These are phyloP conservation scores for Penicillium paradoxum DNA, from an alignment of 495 filamentous ascomycete species.

Conservation along the genomic window DNA sequence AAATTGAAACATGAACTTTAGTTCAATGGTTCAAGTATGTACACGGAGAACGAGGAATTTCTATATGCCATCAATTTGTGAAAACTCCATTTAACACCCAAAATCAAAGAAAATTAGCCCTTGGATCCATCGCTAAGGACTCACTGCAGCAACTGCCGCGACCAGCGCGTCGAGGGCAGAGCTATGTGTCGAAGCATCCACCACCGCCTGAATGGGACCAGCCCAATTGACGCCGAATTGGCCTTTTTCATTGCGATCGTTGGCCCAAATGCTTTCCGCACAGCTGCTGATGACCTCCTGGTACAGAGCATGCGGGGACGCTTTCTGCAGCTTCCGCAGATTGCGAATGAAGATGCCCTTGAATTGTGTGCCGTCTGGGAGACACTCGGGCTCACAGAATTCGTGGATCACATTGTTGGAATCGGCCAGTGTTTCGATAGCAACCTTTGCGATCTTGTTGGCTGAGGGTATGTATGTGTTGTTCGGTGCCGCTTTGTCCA, in stretches of 20 bases:
- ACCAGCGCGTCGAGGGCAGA: slow-evolving; percentile 41
- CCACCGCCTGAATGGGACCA: slow-evolving; percentile 51
- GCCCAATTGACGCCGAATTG: slow-evolving; percentile 54
- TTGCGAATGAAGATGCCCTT: slow-evolving; percentile 78
- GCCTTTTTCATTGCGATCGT: slow-evolving; percentile 46
- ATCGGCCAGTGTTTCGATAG: slow-evolving; percentile 51
- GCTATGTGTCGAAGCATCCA: slow-evolving; percentile 46
- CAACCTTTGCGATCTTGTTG: slow-evolving; percentile 59
- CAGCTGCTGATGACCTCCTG: slow-evolving; percentile 53
- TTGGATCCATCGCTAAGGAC: not conserved
- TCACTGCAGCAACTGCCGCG: slow-evolving; percentile 49
- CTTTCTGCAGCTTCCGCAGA: slow-evolving; percentile 52
- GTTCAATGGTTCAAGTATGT: not conserved
- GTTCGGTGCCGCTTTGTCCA: slow-evolving; percentile 52
- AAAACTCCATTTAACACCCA: not conserved
- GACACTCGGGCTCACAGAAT: slow-evolving; percentile 58
- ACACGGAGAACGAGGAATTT: not conserved
- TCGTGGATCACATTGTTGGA: slow-evolving; percentile 57
- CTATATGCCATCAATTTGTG: not conserved
- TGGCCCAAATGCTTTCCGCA: slow-evolving; percentile 62
- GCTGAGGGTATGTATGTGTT: slow-evolving; percentile 50
- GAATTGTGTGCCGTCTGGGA: slow-evolving; percentile 62
- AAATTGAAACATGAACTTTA: too few species aligned
- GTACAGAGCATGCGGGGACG: slow-evolving; percentile 46
- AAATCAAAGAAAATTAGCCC: not conserved